Evolutionary conservation across 106 monocot genomes (phyloP).

Genomic region (Vanilla planifolia): DNA sequence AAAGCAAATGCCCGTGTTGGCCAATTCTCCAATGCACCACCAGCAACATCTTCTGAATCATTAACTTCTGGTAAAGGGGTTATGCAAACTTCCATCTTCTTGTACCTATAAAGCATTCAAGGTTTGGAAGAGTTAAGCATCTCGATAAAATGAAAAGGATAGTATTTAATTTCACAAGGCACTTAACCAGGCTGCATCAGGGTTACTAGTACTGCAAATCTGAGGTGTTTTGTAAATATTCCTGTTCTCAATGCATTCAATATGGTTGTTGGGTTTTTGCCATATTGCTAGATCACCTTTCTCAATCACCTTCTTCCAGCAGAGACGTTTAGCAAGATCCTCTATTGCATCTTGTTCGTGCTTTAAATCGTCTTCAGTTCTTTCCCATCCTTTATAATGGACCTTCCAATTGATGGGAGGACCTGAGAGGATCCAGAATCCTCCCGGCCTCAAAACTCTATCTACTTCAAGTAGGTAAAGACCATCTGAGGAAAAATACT

Average conservation of each 20-base stretch:
- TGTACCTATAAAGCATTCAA: constrained; percentile 22
- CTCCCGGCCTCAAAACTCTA: constrained; percentile 50
- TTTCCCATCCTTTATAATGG: constrained; percentile 45
- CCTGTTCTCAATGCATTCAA: constrained; percentile 25
- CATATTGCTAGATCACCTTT: constrained; percentile 44
- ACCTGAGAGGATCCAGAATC: constrained; percentile 56
- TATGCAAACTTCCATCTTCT: constrained; percentile 36
- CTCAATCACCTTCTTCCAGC: constrained; percentile 53
- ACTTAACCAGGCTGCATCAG: constrained; percentile 2
- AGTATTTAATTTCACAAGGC: not conserved
- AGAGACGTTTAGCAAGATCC: constrained; percentile 30
- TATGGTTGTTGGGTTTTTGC: constrained; percentile 53
- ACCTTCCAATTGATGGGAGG: constrained; percentile 57
- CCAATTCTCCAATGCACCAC: constrained; percentile 33
- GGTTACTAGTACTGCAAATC: not conserved
- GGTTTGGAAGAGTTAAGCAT: not conserved
- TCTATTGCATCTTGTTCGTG: constrained; percentile 47
- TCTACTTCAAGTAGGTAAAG: constrained; percentile 49
- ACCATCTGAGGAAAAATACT: constrained; percentile 39
- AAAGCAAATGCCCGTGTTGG: constrained; percentile 25
- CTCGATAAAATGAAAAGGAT: not conserved
- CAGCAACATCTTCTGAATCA: constrained; percentile 22
- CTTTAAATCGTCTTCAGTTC: constrained; percentile 46
- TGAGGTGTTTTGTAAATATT: constrained; percentile 5
- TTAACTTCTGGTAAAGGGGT: constrained; percentile 33